Conservation (phyloP, 768 basidiomycete species). For the Dentipellis fragilis region DNA sequence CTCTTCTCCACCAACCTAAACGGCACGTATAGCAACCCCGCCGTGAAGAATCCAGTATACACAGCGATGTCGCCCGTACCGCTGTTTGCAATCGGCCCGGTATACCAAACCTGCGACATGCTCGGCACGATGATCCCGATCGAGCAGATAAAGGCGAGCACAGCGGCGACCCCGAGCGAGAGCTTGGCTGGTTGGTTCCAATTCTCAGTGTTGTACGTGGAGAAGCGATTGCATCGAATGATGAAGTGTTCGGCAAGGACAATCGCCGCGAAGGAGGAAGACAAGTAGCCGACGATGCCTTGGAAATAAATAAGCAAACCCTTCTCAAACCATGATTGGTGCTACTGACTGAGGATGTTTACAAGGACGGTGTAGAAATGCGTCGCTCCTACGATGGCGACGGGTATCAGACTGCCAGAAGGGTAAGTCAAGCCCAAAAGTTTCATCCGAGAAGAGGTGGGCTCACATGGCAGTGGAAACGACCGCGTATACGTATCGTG, state of each 20-base stretch:
- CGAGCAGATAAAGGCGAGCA: conserved; percentile 29
- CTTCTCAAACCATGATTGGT: not conserved
- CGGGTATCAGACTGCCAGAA: conserved; percentile 29
- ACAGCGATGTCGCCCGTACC: conserved; percentile 42
- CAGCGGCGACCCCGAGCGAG: conserved; percentile 32
- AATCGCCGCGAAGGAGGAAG: conserved; percentile 26
- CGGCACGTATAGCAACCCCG: not conserved
- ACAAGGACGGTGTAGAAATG: conserved; percentile 35
- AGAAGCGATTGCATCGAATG: conserved; percentile 27
- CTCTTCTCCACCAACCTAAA: not conserved
- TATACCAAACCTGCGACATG: conserved; percentile 45
- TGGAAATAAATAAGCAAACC: conserved; percentile 9
- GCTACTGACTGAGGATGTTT: conserved; percentile 27
- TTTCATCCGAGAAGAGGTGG: not conserved
- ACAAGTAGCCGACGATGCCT: conserved; percentile 38
- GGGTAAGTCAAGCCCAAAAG: not conserved
- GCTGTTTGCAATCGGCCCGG: conserved; percentile 34
- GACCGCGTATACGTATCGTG: conserved; percentile 38
- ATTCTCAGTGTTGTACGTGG: conserved; percentile 25
- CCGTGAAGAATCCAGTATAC: not conserved
- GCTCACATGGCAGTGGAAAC: conserved; percentile 35
- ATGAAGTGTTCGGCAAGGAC: conserved; percentile 34
- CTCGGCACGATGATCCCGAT: conserved; percentile 32
- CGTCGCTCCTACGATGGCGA: conserved; percentile 36
- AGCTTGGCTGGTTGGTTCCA: conserved; percentile 29